These are phyloP conservation scores for Apophysomyces variabilis DNA, from an alignment of 371 early-diverging fungal genomes.

Conservation along the genomic window DNA sequence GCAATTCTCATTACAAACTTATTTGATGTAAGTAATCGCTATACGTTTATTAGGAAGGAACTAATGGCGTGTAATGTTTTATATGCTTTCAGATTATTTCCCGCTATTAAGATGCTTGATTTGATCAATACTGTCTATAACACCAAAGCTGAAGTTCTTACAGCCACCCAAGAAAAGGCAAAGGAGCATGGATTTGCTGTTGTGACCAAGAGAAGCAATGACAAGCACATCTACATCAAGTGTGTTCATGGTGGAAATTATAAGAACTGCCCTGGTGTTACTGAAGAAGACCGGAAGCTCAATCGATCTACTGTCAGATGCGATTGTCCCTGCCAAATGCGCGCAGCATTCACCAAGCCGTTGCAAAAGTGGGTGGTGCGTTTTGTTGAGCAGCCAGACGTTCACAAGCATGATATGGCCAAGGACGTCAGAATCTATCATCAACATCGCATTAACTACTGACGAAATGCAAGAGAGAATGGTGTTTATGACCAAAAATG, in stretches of 20 bases:
- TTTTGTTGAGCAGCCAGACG: neutral
- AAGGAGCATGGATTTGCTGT: neutral
- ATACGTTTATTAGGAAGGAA: no score
- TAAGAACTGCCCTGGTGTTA: neutral
- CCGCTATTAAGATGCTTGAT: no score
- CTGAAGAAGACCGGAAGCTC: neutral
- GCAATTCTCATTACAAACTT: no score
- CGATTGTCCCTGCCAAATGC: neutral
- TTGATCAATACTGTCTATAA: neutral
- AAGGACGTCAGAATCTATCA: neutral
- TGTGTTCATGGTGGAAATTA: neutral
- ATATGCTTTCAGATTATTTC: no score
- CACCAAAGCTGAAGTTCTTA: neutral
- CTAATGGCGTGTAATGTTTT: no score
- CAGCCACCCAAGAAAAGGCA: neutral
- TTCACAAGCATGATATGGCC: constrained; percentile 1
- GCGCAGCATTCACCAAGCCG: neutral
- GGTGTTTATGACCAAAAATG: neutral
- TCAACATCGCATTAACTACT: neutral
- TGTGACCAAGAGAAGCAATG: neutral
- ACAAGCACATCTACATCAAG: neutral
- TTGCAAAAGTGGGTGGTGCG: neutral
- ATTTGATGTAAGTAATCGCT: no score
- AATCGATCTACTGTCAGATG: neutral
- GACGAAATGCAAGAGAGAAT: neutral